phyloP scores from a whole-genome alignment of 1,139 yeast species.

The Taphrina pruni region DNA sequence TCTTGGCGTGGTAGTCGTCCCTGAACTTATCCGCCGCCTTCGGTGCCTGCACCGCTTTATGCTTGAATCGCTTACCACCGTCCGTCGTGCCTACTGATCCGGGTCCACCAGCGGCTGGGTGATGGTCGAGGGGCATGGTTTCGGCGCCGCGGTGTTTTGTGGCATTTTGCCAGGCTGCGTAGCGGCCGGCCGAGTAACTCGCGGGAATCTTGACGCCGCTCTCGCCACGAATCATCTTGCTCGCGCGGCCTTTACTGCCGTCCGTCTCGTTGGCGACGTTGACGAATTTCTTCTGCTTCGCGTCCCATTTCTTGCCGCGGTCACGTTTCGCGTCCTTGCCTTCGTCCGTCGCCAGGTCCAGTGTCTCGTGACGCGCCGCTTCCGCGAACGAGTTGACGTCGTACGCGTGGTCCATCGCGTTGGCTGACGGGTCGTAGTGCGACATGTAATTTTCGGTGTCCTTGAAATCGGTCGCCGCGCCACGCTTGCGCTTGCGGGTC shows the following conservation, averaged over 20 bases:
- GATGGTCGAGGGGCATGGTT: slow-evolving; percentile 46
- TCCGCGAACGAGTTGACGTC: slow-evolving; percentile 61
- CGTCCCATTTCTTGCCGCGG: slow-evolving; percentile 90
- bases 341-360: slow-evolving; percentile 84
- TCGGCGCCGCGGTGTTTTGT: slow-evolving; percentile 49
- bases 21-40: slow-evolving; percentile 85
- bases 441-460: slow-evolving; percentile 87
- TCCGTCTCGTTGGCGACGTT: slow-evolving; percentile 42
- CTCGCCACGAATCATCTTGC: slow-evolving; percentile 87
- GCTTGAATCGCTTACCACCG: slow-evolving; percentile 51
- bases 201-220: slow-evolving; percentile 95
- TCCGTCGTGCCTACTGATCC: slow-evolving; percentile 47
- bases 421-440: slow-evolving; percentile 84
- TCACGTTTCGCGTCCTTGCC: slow-evolving; percentile 55
- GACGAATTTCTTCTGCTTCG: slow-evolving; percentile 61
- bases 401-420: slow-evolving; percentile 83
- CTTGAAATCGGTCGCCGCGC: slow-evolving; percentile 58
- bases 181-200: slow-evolving; percentile 81
- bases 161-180: slow-evolving; percentile 59
- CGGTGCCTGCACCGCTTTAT: slow-evolving; percentile 79
- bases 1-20: slow-evolving; percentile 83
- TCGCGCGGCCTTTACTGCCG: slow-evolving; percentile 47
- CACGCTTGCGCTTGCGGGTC: slow-evolving; percentile 51
- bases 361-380: slow-evolving; percentile 82
- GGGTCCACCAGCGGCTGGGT: no score